These are phyloP conservation scores for Trichoderma sp. DNA, from an alignment of 2,329 filamentous ascomycete genomes.

Conservation along the genomic window DNA sequence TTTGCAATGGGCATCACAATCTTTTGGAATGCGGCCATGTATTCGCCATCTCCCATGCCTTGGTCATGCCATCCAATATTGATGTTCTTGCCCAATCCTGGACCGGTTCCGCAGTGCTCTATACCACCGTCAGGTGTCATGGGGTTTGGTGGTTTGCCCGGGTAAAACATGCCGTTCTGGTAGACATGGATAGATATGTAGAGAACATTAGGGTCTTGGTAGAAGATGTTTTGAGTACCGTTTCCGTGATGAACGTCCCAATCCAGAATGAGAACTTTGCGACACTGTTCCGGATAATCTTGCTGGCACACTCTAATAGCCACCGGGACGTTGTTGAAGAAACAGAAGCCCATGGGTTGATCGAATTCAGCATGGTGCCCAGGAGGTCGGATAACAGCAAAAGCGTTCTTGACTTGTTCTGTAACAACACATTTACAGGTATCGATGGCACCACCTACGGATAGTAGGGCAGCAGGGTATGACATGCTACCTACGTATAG, in stretches of 20 bases:
- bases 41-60: conserved; percentile 94
- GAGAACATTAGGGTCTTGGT: conserved; percentile 89
- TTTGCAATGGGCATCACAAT: conserved; percentile 95
- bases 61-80: conserved; percentile 70
- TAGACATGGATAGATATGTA: conserved; percentile 97
- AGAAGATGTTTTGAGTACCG: conserved; percentile 95
- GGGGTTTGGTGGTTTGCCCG: conserved; percentile 63
- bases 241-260: conserved; percentile 88
- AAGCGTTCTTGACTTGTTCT: conserved; percentile 86
- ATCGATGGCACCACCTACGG: conserved; percentile 92
- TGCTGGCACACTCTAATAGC: conserved; percentile 85
- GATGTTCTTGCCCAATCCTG: conserved; percentile 64
- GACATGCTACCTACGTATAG: conserved; percentile 84
- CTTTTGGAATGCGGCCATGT: conserved; percentile 93
- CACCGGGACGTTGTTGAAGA: conserved; percentile 97
- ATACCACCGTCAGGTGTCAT: conserved; percentile 64
- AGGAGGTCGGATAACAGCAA: conserved; percentile 92
- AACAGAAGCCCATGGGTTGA: conserved; percentile 88
- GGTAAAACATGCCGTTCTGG: conserved; percentile 82
- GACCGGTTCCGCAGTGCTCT: conserved; percentile 60
- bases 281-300: conserved; percentile 77
- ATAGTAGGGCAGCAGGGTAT: conserved; percentile 78
- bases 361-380: conserved; percentile 93
- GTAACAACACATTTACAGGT: conserved; percentile 89
- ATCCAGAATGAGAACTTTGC: conserved; percentile 90